These are phyloP conservation scores for Xerocomus potaroensis DNA, from an alignment of 768 basidiomycete genomes.

Conservation along the genomic window DNA sequence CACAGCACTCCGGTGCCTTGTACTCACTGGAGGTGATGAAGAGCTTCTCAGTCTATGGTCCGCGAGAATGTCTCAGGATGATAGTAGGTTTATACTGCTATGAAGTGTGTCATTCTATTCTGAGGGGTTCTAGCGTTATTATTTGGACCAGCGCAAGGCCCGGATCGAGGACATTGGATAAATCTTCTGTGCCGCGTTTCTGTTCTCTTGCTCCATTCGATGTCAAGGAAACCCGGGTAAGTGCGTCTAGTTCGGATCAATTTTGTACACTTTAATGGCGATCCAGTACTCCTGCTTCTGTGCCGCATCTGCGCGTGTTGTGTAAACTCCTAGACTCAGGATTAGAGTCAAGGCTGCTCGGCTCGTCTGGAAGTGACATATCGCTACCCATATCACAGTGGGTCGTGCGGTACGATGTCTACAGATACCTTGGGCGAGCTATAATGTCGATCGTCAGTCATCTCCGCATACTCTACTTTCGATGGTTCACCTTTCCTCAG, in stretches of 20 bases:
- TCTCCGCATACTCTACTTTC: background rate
- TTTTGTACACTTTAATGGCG: background rate
- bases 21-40: conserved; percentile 49
- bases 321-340: conserved; percentile 39
- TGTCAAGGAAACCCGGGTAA: conserved; percentile 48
- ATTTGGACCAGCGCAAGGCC: conserved; percentile 36
- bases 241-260: conserved; percentile 19
- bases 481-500: conserved; percentile 31
- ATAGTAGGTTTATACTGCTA: conserved; percentile 13
- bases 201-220: conserved; percentile 48
- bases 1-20: conserved; percentile 59
- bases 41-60: conserved; percentile 34
- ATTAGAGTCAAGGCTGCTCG: conserved; percentile 11
- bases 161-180: conserved; percentile 51
- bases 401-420: conserved; percentile 45
- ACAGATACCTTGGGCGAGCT: conserved; percentile 25
- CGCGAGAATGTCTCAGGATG: conserved; percentile 14
- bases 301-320: conserved; percentile 48
- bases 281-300: conserved; percentile 45
- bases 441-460: conserved; percentile 45
- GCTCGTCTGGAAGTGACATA: conserved; percentile 29
- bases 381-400: conserved; percentile 39
- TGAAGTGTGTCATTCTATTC: background rate
- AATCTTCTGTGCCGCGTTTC: conserved; percentile 50
- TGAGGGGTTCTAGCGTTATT: conserved; percentile 33